Conservation (phyloP, 176 grass and related monocot species). For the Paspalum notatum region DNA sequence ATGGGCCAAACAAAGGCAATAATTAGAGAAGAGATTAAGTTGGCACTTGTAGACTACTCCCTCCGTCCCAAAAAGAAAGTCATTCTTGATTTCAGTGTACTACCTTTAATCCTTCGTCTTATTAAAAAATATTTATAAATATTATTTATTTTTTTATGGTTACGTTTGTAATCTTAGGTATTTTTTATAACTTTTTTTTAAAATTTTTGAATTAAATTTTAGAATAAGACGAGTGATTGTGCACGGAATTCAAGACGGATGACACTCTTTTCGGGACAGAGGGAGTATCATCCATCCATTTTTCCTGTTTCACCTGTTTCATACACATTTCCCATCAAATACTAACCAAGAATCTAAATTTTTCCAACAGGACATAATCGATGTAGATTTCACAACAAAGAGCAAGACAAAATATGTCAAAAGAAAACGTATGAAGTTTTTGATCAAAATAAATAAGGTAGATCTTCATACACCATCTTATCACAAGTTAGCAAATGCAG, state of each 20-base stretch:
- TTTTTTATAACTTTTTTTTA: too few relatives aligned
- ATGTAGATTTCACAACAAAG: slow-evolving; percentile 14
- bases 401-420: slow-evolving; percentile 9
- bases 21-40: slow-evolving; percentile 9
- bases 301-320: neutral
- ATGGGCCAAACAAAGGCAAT: slow-evolving; percentile 18
- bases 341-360: neutral
- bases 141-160: too few relatives aligned
- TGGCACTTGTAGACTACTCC: slow-evolving; percentile 24
- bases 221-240: too few relatives aligned
- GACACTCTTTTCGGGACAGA: too few relatives aligned
- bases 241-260: too few relatives aligned
- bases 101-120: too few relatives aligned
- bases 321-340: slow-evolving; percentile 24
- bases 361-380: slow-evolving; percentile 1
- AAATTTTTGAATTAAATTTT: too few relatives aligned
- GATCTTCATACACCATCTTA: neutral
- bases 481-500: slow-evolving; percentile 8
- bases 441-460: neutral
- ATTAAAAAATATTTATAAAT: too few relatives aligned
- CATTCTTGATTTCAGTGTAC: too few relatives aligned
- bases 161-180: too few relatives aligned
- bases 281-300: too few relatives aligned
- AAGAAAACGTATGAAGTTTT: neutral
- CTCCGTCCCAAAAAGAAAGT: too few relatives aligned